A percentile compares a stretch with the other conserved stretches of the same genome.
phyloP scores from a whole-genome alignment of 257 asterid species.

The Solanum piurae region DNA sequence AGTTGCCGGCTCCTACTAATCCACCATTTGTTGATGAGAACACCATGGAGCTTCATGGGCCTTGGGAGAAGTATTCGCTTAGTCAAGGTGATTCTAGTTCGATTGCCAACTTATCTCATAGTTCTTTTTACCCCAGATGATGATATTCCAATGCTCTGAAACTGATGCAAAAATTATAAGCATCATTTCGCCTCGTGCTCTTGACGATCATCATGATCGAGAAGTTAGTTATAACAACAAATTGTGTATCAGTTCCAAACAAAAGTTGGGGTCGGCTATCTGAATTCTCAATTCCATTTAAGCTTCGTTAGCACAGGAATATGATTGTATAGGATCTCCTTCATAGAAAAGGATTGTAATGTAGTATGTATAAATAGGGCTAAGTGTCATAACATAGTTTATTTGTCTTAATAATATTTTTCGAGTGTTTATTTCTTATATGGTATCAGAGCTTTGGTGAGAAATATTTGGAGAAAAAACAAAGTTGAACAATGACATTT shows the following conservation, averaged over 20 bases:
- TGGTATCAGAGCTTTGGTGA: not conserved
- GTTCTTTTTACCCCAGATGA: slow-evolving; percentile 28
- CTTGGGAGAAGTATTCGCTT: slow-evolving; percentile 1
- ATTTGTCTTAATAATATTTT: not conserved
- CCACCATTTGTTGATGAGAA: slow-evolving; percentile 22
- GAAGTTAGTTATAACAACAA: not conserved
- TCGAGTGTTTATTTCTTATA: not conserved
- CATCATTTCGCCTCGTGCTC: not conserved
- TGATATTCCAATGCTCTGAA: not conserved
- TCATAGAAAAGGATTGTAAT: not conserved
- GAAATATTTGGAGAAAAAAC: no score
- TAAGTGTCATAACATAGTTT: not conserved
- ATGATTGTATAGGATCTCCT: not conserved
- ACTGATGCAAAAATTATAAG: not conserved
- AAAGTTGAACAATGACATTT: not conserved
- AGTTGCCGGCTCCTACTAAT: slow-evolving; percentile 4
- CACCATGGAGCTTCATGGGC: slow-evolving; percentile 22
- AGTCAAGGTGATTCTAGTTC: slow-evolving; percentile 3
- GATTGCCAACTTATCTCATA: slow-evolving; percentile 20
- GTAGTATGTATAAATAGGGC: not conserved
- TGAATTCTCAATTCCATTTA: not conserved
- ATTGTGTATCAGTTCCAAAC: not conserved
- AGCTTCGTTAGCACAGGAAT: not conserved
- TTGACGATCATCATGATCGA: not conserved
- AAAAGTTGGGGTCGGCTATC: not conserved